A percentile compares a stretch with the other conserved stretches of the same genome.
These are phyloP conservation scores for Radiomyces spectabilis DNA, from an alignment of 192 early-diverging fungal genomes.

Conservation along the genomic window DNA sequence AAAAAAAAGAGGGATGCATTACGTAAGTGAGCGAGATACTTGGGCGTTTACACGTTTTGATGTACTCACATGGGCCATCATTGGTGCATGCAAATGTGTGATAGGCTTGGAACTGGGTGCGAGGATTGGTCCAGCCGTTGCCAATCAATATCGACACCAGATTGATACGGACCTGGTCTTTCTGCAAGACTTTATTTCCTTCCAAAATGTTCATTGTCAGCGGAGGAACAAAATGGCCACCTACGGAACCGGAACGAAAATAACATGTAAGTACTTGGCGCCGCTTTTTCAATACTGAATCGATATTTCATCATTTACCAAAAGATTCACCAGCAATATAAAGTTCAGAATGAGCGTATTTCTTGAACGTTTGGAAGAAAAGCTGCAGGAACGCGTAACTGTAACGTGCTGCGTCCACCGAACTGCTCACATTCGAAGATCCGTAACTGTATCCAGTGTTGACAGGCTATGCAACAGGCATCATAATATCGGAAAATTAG, in stretches of 20 bases:
- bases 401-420: slow-evolving; percentile 73
- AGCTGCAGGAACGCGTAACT: slow-evolving; percentile 91
- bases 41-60: too few species aligned
- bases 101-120: slow-evolving; percentile 86
- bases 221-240: slow-evolving; percentile 93
- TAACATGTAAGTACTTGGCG: neutral
- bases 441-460: slow-evolving; percentile 92
- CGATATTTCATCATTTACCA: slow-evolving; percentile 4
- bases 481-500: neutral
- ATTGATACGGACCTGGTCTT: too few species aligned
- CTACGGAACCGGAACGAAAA: slow-evolving; percentile 20
- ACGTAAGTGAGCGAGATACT: neutral
- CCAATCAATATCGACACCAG: slow-evolving; percentile 47
- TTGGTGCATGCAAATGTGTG: slow-evolving; percentile 68
- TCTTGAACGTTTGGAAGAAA: slow-evolving; percentile 79
- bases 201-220: too few species aligned
- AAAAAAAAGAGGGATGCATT: neutral
- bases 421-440: slow-evolving; percentile 56
- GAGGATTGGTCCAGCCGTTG: slow-evolving; percentile 87
- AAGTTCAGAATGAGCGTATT: slow-evolving; percentile 72
- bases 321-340: slow-evolving; percentile 83
- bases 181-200: too few species aligned
- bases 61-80: neutral
- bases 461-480: slow-evolving; percentile 58
- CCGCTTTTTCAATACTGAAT: slow-evolving; percentile 17